Percentiles rank a stretch among this genome's conserved stretches.
phyloP scores from a whole-genome alignment of 345 rosid species.

The Arabis hirsuta region DNA sequence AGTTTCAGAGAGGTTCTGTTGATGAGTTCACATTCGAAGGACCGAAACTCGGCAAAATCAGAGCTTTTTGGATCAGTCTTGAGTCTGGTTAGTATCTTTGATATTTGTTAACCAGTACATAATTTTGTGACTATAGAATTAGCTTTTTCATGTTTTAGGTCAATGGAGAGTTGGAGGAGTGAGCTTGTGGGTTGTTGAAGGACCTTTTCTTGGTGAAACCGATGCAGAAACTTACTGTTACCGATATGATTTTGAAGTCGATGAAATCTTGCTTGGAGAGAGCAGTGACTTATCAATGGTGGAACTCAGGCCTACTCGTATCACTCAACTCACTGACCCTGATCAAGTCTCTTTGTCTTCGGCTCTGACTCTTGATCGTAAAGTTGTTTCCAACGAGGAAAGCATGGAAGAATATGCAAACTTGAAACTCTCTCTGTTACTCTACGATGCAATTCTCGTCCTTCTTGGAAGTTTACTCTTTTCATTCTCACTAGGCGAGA shows the following conservation, averaged over 20 bases:
- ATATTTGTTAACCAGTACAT: background rate
- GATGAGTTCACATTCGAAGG: constrained; percentile 78
- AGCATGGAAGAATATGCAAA: constrained; percentile 86
- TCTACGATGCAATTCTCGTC: constrained; percentile 51
- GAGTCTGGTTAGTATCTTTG: constrained; percentile 69
- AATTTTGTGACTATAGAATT: background rate
- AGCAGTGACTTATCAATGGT: constrained; percentile 65
- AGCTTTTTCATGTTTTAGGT: constrained; percentile 54
- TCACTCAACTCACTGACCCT: constrained; percentile 51
- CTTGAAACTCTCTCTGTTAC: constrained; percentile 74
- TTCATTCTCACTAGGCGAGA: constrained; percentile 52
- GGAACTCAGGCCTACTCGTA: constrained; percentile 61
- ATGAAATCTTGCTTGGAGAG: constrained; percentile 78
- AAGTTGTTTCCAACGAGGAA: constrained; percentile 56
- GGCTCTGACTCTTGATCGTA: constrained; percentile 25
- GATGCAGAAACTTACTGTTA: constrained; percentile 36
- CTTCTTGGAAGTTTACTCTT: constrained; percentile 51
- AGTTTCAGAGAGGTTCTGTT: constrained; percentile 74
- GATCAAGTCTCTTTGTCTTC: constrained; percentile 40
- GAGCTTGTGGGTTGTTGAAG: constrained; percentile 45
- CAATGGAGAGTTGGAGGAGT: constrained; percentile 84
- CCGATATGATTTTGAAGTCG: constrained; percentile 63
- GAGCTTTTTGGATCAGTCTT: constrained; percentile 79
- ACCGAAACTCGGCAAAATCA: constrained; percentile 54
- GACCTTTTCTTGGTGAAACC: constrained; percentile 25